Evolutionary conservation across 257 asterid species (phyloP), one percentile per base, ranked within the genome.

Genomic region (Avicennia marina): DNA sequence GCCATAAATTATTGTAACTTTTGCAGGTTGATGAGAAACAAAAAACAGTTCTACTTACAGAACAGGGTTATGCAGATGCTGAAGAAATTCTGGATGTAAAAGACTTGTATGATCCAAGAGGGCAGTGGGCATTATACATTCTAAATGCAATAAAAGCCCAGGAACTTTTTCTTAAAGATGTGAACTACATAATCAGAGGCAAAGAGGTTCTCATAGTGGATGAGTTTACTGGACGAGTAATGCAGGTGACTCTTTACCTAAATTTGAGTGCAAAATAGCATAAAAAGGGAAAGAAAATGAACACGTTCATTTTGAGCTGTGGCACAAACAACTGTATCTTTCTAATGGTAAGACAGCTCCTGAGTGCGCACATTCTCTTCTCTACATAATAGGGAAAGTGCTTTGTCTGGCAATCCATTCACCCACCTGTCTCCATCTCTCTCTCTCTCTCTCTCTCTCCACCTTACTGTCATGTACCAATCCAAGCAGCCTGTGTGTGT

Each of bases 151-250:
- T 91, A 64, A 91, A 91, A 73, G 95, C 98, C 34, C 85, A 88
- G 66, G 97, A 91, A 77, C 96, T 91, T 67, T 91, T 91, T 61
- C 94, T 88, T 70, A 83, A 64, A 80, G 97, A 91, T 72, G 98
- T 88, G 72, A 85, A 85, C 79, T 91, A 91, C 67, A 91, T 91
- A 70, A 77, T 88, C 72, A 89, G 97, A 58, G 94, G 89, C 70
- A 86, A 88, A 71, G 98, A 91, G 74, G 87, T 88, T 50, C 88
- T 91, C 64, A 88, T 91, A 66, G 98, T 91, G 55, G 98, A 91
- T 74, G 97, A 91, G 71, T 91, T 91, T 64, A 85, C 95, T 48
- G 98, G 98, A n/a, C 95, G 98, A 66, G 97, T 91, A 49, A 91
- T 91, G 97, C 98, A 91, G 98, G 98, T 88, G 75, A 70, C 12